Evolutionary conservation across 2,329 filamentous ascomycete species (phyloP), one percentile per base, ranked within the genome.

Genomic region (Monilinia fructigena): DNA sequence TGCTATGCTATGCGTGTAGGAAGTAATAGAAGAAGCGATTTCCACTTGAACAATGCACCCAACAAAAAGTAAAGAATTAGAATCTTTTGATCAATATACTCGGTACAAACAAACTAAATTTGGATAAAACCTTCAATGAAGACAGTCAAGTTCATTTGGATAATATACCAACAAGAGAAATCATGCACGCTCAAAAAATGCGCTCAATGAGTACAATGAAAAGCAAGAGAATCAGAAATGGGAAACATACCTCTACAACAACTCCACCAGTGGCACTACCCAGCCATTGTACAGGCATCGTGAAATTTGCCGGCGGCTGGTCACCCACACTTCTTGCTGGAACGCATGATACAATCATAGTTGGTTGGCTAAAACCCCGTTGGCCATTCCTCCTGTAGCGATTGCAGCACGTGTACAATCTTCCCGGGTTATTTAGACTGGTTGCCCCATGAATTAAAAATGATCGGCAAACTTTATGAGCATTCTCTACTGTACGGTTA

Each of bases 331-430:
- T 82, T 69, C 92, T 86, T 0, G 89, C 89, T 0, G 90, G 89
- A 18, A 94, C 91, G 71, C 89, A 92, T 0, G 89, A 91, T 0
- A 92, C 83, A 35, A 93, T 86, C 72, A 93, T 88, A 1, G 89
- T 92, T 0, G 91, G 90, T 14, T 83, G 81, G 14, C 82, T 83
- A 70, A 85, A 86, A 2, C 81, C 81, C 80, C 14, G 81, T 75
- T 0, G 89, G 90, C 90, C 90, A 93, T 1, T 82, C 75, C 35
- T 88, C 85, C 3, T 84, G 79, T 26, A 82, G 80, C 0, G 83
- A 85, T 28, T 80, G 78, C 7, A 93, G 73, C 12, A 93, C 85
- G 47, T 68, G 67, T 10, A 76, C 74, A 7, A 76, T 71, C 26
- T 73, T 67, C 31, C 72, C 74, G 66, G 74, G 38, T 56, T 70